Conservation (phyloP, 192 early-diverging fungal genomes). For the Coemansia sp. region DNA sequence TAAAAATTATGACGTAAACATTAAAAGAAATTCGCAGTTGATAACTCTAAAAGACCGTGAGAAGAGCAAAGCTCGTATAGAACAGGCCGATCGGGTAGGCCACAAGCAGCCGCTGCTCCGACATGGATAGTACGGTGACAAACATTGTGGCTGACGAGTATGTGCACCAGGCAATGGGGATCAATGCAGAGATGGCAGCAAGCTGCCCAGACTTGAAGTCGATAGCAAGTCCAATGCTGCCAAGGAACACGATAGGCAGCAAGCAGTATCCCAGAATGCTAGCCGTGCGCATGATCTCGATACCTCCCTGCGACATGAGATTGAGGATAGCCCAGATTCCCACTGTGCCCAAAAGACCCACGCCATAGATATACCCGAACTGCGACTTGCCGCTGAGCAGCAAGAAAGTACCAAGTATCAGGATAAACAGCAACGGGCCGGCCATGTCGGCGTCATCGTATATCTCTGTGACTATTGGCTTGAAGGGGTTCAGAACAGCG, state of each 20-base stretch:
- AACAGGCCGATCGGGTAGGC: conserved; percentile 92
- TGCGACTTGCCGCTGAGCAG: conserved; percentile 89
- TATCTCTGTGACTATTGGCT: conserved; percentile 71
- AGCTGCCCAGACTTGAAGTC: conserved; percentile 63
- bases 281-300: conserved; percentile 84
- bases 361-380: conserved; percentile 98
- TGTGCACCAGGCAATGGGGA: conserved; percentile 93
- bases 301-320: conserved; percentile 85
- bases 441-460: conserved; percentile 97
- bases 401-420: conserved; percentile 88
- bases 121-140: conserved; percentile 86
- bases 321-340: conserved; percentile 88
- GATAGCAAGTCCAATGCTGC: conserved; percentile 67
- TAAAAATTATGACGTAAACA: not conserved
- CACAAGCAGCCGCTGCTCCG: conserved; percentile 88
- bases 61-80: conserved; percentile 90
- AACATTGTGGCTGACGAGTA: conserved; percentile 93
- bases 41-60: conserved; percentile 78
- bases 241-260: conserved; percentile 91
- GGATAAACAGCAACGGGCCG: conserved; percentile 88
- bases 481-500: conserved; percentile 83
- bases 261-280: conserved; percentile 97
- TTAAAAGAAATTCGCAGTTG: not conserved
- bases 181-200: conserved; percentile 60
- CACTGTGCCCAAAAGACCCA: conserved; percentile 82